phyloP scores from a whole-genome alignment of 2,329 filamentous ascomycete species.

The Thielaviopsis euricoi region DNA sequence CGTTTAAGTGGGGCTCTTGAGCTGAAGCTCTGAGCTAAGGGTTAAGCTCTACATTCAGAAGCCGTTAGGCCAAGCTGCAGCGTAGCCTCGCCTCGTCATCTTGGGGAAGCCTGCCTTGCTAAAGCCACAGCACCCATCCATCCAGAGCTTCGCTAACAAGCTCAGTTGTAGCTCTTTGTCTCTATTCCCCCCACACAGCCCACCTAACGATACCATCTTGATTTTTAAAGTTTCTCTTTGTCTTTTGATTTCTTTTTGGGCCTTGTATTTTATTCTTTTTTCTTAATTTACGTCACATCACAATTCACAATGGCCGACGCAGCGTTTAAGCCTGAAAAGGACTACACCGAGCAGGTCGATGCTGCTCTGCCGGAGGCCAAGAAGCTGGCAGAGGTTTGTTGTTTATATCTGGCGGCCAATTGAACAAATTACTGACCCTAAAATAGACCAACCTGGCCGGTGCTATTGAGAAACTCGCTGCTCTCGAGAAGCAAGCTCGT shows the following conservation, averaged over 20 bases:
- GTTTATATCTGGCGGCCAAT: constrained; percentile 11
- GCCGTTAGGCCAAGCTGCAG: background rate
- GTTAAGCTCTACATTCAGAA: background rate
- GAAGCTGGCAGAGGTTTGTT: constrained; percentile 67
- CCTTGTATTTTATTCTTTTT: background rate
- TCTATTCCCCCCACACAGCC: background rate
- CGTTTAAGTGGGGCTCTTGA: background rate
- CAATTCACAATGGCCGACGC: constrained; percentile 55
- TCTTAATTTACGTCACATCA: constrained; percentile 1
- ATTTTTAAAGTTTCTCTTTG: background rate
- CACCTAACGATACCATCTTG: background rate
- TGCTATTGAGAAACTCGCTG: constrained; percentile 83
- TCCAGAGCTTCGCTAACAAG: background rate
- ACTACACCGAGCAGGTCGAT: constrained; percentile 94
- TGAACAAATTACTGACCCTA: constrained; percentile 5
- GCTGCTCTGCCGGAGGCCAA: constrained; percentile 80
- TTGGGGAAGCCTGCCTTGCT: background rate
- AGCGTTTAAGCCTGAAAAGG: constrained; percentile 87
- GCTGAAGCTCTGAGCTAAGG: background rate
- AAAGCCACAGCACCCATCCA: background rate
- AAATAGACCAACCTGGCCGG: constrained; percentile 57
- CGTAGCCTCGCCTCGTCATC: background rate
- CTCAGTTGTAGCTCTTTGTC: background rate
- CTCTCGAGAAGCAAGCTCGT: constrained; percentile 89
- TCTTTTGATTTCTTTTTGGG: background rate